These are phyloP conservation scores for Globisporangium abappressorium DNA, from an alignment of 352 stramenopile species.

Conservation along the genomic window DNA sequence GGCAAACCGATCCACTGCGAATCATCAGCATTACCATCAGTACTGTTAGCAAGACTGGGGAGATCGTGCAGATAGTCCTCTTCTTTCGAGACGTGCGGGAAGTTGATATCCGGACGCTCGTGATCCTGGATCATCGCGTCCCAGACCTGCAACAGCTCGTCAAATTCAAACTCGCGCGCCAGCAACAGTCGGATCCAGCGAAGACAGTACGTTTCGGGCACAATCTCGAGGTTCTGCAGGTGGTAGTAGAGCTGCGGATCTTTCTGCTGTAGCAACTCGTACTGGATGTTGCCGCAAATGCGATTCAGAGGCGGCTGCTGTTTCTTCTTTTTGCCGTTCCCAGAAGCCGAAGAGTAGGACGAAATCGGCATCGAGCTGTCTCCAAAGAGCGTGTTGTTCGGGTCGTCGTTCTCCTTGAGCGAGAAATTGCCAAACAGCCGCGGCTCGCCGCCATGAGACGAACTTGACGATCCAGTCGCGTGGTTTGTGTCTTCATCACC, in stretches of 20 bases:
- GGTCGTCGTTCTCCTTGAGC: conserved; percentile 18
- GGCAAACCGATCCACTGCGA: conserved; percentile 54
- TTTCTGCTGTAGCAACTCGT: conserved; percentile 70
- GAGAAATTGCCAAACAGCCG: conserved; percentile 28
- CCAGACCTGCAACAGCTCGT: conserved; percentile 63
- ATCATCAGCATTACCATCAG: conserved; percentile 18
- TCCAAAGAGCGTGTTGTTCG: conserved; percentile 5
- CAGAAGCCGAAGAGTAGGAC: background rate
- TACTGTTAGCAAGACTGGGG: conserved; percentile 22
- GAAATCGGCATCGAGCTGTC: background rate
- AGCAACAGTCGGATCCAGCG: conserved; percentile 79
- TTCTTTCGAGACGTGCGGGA: conserved; percentile 34
- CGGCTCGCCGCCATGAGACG: conserved; percentile 20
- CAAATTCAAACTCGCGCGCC: conserved; percentile 68
- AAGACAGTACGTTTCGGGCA: conserved; percentile 79
- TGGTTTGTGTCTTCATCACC: background rate
- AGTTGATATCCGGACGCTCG: conserved; percentile 30
- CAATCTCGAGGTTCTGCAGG: conserved; percentile 74
- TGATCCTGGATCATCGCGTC: conserved; percentile 62
- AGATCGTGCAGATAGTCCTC: conserved; percentile 36
- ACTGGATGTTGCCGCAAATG: conserved; percentile 72
- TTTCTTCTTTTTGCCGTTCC: background rate
- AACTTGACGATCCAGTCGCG: background rate
- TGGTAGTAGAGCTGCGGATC: conserved; percentile 83
- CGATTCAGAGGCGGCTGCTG: conserved; percentile 50